Evolutionary conservation across 108 stramenopile genomes (phyloP).

Genomic region (Chaetoceros muelleri): DNA sequence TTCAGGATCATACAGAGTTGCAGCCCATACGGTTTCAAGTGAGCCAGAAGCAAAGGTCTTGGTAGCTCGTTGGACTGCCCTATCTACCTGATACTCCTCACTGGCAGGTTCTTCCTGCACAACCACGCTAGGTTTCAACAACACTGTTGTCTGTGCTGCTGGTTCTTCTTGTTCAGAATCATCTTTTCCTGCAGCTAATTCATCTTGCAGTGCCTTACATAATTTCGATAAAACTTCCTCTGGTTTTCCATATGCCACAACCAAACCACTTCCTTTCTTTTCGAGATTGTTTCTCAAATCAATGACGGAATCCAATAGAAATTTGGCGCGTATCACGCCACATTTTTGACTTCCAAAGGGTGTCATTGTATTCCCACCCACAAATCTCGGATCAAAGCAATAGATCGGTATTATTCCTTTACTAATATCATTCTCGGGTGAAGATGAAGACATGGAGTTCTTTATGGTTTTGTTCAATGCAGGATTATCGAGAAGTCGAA

Average conservation of each 20-base stretch:
- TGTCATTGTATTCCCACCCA: slow-evolving; percentile 33
- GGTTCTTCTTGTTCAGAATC: not conserved
- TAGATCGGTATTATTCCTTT: slow-evolving; percentile 55
- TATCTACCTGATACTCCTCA: slow-evolving; percentile 57
- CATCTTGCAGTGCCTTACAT: slow-evolving; percentile 5
- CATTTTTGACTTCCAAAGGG: slow-evolving; percentile 51
- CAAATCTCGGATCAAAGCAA: slow-evolving; percentile 69
- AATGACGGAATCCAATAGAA: slow-evolving; percentile 56
- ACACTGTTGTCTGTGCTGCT: slow-evolving; percentile 1
- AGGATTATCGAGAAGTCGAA: slow-evolving; percentile 79
- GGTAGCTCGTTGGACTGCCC: slow-evolving; percentile 29
- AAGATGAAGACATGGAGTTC: slow-evolving; percentile 3
- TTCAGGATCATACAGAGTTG: slow-evolving; percentile 77
- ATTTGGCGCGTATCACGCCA: slow-evolving; percentile 60
- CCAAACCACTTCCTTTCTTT: slow-evolving; percentile 37
- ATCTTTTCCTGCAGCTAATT: not conserved
- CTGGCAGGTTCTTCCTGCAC: slow-evolving; percentile 70
- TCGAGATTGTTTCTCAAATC: slow-evolving; percentile 55
- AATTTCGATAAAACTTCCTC: slow-evolving; percentile 40
- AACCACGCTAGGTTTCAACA: slow-evolving; percentile 18
- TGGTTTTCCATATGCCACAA: slow-evolving; percentile 56
- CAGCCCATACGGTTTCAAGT: slow-evolving; percentile 77
- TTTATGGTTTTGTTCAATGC: slow-evolving; percentile 33
- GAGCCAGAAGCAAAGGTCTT: slow-evolving; percentile 10
- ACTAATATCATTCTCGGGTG: slow-evolving; percentile 1